phyloP scores from a whole-genome alignment of 78 protist genomes.

The Acrasis kona region DNA sequence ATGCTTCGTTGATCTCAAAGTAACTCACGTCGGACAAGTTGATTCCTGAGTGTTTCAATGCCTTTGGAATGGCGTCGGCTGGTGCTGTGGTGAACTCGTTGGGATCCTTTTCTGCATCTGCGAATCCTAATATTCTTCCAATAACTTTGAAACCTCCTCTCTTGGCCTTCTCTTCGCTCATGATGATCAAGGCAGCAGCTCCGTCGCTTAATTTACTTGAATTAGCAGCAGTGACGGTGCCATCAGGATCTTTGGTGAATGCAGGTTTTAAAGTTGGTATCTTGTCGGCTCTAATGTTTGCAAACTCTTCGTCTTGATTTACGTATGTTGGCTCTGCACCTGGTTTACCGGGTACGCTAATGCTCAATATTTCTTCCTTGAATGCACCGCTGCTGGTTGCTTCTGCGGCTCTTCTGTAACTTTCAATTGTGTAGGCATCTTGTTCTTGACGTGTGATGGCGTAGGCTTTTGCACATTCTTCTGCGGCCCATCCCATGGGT shows the following conservation, averaged over 20 bases:
- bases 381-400: slow-evolving; percentile 35
- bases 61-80: slow-evolving; percentile 63
- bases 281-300: slow-evolving; percentile 42
- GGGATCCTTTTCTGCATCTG: slow-evolving; percentile 88
- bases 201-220: slow-evolving; percentile 90
- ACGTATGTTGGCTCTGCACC: slow-evolving; percentile 24
- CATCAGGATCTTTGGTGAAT: slow-evolving; percentile 58
- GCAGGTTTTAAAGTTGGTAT: slow-evolving; percentile 57
- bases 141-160: slow-evolving; percentile 55
- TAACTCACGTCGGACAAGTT: slow-evolving; percentile 43
- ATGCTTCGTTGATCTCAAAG: slow-evolving; percentile 95
- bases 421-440: slow-evolving; percentile 76
- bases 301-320: slow-evolving; percentile 63
- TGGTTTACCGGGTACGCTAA: neutral
- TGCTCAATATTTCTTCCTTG: slow-evolving; percentile 6
- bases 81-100: slow-evolving; percentile 88
- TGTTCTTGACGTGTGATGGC: slow-evolving; percentile 74
- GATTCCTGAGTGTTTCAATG: slow-evolving; percentile 9
- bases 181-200: slow-evolving; percentile 81
- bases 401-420: slow-evolving; percentile 52
- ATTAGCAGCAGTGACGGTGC: slow-evolving; percentile 92
- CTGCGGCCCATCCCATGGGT: slow-evolving; percentile 80
- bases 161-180: slow-evolving; percentile 40
- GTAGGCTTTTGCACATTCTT: slow-evolving; percentile 58
- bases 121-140: slow-evolving; percentile 67